Evolutionary conservation across 1,284 basidiomycete genomes (phyloP).

Genomic region (Trichosporon ovoides): DNA sequence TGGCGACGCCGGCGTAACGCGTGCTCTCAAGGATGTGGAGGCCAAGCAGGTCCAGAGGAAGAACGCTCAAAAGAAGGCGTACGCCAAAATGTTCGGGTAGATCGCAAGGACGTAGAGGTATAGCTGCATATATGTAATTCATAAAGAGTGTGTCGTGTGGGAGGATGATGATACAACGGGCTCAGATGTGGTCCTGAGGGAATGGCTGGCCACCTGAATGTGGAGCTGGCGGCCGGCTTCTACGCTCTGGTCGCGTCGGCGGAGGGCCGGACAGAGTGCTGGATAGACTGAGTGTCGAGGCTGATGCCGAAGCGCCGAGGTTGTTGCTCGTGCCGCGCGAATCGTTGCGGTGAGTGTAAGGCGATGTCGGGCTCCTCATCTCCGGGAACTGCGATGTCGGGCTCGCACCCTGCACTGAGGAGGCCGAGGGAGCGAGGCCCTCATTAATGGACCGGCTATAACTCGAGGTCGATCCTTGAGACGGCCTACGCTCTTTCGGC

Average conservation of each 20-base stretch:
- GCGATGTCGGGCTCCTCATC: not conserved
- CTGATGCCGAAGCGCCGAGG: not conserved
- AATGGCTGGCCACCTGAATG: not conserved
- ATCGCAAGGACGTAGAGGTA: not conserved
- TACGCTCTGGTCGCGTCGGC: not conserved
- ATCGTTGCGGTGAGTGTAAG: not conserved
- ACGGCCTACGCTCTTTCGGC: not conserved
- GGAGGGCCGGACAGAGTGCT: not conserved
- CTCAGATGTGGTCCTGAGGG: not conserved
- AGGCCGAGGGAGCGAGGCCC: not conserved
- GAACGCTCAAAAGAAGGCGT: slow-evolving; percentile 45
- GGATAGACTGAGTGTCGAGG: slow-evolving; percentile 1
- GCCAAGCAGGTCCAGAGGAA: slow-evolving; percentile 49
- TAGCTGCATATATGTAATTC: slow-evolving; percentile 1
- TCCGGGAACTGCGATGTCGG: not conserved
- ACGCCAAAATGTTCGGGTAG: slow-evolving; percentile 48
- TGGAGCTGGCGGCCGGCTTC: not conserved
- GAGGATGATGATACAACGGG: not conserved
- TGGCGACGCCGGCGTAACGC: slow-evolving; percentile 64
- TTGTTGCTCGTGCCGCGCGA: not conserved
- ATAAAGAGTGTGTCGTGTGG: not conserved
- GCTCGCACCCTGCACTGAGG: not conserved
- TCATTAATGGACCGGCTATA: not conserved
- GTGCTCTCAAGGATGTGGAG: slow-evolving; percentile 64
- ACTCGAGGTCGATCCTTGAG: not conserved